Conservation (phyloP, 805 yeast species). For the Metschnikowia picachoensis region DNA sequence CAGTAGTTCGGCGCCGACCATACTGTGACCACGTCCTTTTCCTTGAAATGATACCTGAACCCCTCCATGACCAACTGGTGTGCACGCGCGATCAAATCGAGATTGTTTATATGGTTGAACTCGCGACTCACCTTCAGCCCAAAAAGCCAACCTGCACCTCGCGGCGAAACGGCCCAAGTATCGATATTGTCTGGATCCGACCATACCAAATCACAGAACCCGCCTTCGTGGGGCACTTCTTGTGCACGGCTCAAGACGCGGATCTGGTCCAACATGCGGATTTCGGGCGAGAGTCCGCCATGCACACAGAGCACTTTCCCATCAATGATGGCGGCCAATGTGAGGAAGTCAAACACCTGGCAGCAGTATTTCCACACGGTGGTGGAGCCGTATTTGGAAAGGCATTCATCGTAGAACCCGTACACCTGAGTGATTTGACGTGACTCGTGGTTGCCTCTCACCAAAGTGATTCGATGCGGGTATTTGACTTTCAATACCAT, state of each 20-base stretch:
- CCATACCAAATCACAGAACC: slow-evolving; percentile 97
- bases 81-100: slow-evolving; percentile 88
- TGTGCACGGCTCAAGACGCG: slow-evolving; percentile 93
- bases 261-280: slow-evolving; percentile 94
- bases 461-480: slow-evolving; percentile 82
- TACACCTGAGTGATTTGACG: slow-evolving; percentile 98
- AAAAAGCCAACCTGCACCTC: slow-evolving; percentile 99
- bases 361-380: slow-evolving; percentile 97
- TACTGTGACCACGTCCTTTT: slow-evolving; percentile 94
- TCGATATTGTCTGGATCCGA: slow-evolving; percentile 97
- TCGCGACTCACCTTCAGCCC: slow-evolving; percentile 93
- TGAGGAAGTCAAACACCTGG: slow-evolving; percentile 90
- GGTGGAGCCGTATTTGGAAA: slow-evolving; percentile 88
- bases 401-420: slow-evolving; percentile 95
- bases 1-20: slow-evolving; percentile 98
- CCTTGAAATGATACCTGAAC: slow-evolving; percentile 92
- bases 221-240: slow-evolving; percentile 99
- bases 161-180: slow-evolving; percentile 96
- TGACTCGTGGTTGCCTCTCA: slow-evolving; percentile 96
- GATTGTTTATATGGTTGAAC: slow-evolving; percentile 90
- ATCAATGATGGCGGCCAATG: slow-evolving; percentile 93
- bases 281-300: slow-evolving; percentile 96
- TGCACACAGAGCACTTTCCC: slow-evolving; percentile 94
- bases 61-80: slow-evolving; percentile 99
- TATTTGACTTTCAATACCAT: slow-evolving; percentile 91